Base-by-base conservation (phyloP, 1,284 basidiomycete genomes). In the Cerrena zonata region DNA sequence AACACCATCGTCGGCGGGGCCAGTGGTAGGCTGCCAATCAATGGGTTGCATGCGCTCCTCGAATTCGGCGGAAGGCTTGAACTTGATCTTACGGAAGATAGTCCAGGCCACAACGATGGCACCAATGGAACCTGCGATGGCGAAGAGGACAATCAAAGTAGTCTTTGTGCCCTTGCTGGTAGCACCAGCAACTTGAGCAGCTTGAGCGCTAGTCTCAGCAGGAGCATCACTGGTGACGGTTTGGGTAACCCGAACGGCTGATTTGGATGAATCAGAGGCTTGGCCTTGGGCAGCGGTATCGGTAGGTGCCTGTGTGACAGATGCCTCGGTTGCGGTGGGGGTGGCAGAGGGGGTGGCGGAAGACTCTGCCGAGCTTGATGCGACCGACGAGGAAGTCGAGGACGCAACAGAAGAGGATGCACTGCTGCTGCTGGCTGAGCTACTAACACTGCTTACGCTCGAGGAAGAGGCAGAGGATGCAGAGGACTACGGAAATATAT, bases 31-130 rank as follows among this genome's bases (percentile, higher is more conserved):
- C 63, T 84, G 79, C 87, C 87, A 90, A 69, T 91, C 82, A 62
- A 90, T 86, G 56, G 91, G 90, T 48, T 84, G 79, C 70, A 92
- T 82, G 61, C 89, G 87, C 56, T 83, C 78, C 60, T 90, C 87
- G 63, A 93, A 93, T 62, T 81, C 77, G 65, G 80, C 78, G 40
- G 87, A 89, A 48, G 86, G 83, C 54, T 79, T 80, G 61, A 93
- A 81, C 73, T 93, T 93, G 87, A 87, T 91, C 70, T 92, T 93
- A 71, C 91, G 85, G 76, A 93, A 89, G 61, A 90, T 72, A 34
- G 90, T 93, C 88, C 88, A 94, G 56, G 85, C 75, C 56, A 91
- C 79, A 48, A 77, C 76, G 30, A 83, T 67, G 37, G 78, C 82
- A 56, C 82, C 91, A 41, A 91, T 64, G 41, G 77, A 80, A 4